Conservation (phyloP, 345 rosid genomes). For the Eutrema japonicum region DNA sequence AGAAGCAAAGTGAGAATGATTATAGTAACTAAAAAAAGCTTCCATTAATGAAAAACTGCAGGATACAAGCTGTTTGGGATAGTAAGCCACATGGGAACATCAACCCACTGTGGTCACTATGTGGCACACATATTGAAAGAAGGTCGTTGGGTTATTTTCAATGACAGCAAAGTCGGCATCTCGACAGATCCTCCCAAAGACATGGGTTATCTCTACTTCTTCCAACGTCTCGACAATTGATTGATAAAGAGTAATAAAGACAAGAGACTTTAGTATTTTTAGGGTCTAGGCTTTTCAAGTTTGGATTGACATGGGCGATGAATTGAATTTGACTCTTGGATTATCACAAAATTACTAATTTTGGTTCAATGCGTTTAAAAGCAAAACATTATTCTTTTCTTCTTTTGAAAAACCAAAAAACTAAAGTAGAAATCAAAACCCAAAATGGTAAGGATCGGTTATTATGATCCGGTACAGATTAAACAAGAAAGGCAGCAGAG, state of each 20-base stretch:
- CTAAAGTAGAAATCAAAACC: not conserved
- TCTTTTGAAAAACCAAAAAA: not conserved
- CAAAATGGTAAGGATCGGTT: too few relatives aligned
- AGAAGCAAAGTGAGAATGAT: not conserved
- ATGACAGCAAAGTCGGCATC: constrained; percentile 86
- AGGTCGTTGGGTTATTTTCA: constrained; percentile 92
- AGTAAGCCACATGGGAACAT: constrained; percentile 96
- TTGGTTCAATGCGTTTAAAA: not conserved
- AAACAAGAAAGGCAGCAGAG: too few relatives aligned
- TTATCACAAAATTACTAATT: not conserved
- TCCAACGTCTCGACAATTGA: constrained; percentile 75
- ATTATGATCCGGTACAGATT: too few relatives aligned
- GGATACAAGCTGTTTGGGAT: constrained; percentile 88
- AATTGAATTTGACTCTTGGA: constrained; percentile 3
- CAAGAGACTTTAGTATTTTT: constrained; percentile 18
- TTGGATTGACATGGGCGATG: constrained; percentile 17
- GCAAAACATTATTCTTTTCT: not conserved
- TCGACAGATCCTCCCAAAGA: constrained; percentile 91
- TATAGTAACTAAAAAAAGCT: not conserved
- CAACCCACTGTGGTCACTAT: constrained; percentile 92
- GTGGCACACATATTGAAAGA: constrained; percentile 90
- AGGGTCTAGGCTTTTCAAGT: constrained; percentile 29
- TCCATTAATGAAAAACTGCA: constrained; percentile 40
- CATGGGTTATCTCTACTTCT: constrained; percentile 97
- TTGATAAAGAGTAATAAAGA: not conserved